Percentiles rank a stretch among this genome's conserved stretches.
These are phyloP conservation scores for Gossypium gossypioides DNA, from an alignment of 441 rosid genomes.

Conservation along the genomic window DNA sequence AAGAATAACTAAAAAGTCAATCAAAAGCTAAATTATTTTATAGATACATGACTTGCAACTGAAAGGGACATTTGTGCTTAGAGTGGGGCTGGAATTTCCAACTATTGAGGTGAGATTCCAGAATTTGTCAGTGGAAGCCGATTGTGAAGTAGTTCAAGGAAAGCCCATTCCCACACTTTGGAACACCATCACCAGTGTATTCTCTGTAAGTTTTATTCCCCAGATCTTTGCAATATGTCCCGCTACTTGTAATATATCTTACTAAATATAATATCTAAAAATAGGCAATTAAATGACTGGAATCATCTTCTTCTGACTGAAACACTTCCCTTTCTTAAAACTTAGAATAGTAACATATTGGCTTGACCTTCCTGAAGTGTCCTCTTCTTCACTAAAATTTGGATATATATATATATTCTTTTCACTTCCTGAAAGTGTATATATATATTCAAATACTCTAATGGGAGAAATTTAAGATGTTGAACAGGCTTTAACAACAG, in stretches of 20 bases:
- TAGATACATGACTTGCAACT: background rate
- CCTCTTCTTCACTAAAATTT: background rate
- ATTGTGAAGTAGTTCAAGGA: constrained; percentile 22
- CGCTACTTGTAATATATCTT: no score
- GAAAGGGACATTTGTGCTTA: background rate
- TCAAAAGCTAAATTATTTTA: background rate
- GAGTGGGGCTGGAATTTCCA: constrained; percentile 21
- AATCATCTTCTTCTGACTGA: no score
- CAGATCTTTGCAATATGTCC: background rate
- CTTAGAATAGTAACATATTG: no score
- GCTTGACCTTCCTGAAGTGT: background rate
- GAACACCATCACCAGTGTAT: constrained; percentile 6
- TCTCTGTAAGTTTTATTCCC: constrained; percentile 11
- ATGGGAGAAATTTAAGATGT: background rate
- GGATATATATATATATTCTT: background rate
- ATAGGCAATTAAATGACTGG: no score
- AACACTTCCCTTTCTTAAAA: no score
- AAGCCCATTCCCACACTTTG: constrained; percentile 20
- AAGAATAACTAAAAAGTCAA: background rate
- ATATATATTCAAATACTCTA: no score
- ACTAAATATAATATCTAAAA: no score
- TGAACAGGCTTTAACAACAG: constrained; percentile 16
- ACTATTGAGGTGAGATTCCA: constrained; percentile 20
- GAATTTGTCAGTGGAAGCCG: constrained; percentile 20
- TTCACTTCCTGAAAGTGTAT: background rate